Evolutionary conservation across 2,329 filamentous ascomycete species (phyloP).

Genomic region (Lomentospora prolificans): DNA sequence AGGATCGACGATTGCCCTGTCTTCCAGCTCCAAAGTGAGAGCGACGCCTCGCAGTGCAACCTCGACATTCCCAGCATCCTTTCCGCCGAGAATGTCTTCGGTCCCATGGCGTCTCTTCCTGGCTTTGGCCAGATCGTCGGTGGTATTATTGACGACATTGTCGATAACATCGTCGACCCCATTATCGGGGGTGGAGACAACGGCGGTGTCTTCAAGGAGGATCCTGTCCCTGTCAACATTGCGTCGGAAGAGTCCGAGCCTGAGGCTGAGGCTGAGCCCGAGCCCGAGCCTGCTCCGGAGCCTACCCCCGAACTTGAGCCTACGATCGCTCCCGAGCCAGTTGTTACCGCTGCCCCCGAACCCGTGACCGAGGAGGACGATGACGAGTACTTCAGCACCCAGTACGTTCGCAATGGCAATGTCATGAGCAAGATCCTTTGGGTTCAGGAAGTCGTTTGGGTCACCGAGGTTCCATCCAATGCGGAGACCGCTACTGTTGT

Average conservation of each 20-base stretch:
- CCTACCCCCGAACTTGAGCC: constrained; percentile 8
- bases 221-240: not conserved
- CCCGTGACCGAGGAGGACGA: constrained; percentile 24
- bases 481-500: constrained; percentile 32
- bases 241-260: not conserved
- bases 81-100: constrained; percentile 47
- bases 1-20: constrained; percentile 62
- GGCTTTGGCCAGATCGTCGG: constrained; percentile 27
- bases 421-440: constrained; percentile 47
- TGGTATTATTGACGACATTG: constrained; percentile 4
- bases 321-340: constrained; percentile 7
- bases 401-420: constrained; percentile 40
- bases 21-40: constrained; percentile 60
- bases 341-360: constrained; percentile 19
- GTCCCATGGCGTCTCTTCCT: constrained; percentile 51
- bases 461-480: constrained; percentile 29
- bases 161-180: not conserved
- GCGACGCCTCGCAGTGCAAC: constrained; percentile 47
- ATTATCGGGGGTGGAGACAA: not conserved
- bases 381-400: constrained; percentile 34
- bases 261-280: not conserved
- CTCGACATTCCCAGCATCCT: constrained; percentile 49
- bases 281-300: constrained; percentile 7
- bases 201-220: not conserved
- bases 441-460: constrained; percentile 44